These are phyloP conservation scores for Sporothrix dimorphospora DNA, from an alignment of 2,329 filamentous ascomycete genomes.

Conservation along the genomic window DNA sequence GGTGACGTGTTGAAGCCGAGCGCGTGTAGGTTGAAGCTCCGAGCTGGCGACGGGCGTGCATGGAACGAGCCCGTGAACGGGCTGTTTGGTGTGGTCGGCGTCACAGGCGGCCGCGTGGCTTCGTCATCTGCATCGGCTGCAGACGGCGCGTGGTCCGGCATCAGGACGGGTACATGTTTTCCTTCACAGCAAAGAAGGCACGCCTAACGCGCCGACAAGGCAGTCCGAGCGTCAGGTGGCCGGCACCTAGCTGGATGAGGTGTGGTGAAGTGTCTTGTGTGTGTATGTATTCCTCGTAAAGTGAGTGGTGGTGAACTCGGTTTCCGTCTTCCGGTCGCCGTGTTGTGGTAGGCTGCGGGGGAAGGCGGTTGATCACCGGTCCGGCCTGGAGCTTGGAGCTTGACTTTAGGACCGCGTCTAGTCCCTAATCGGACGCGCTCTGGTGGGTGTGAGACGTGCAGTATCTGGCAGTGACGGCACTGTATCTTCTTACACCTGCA, in stretches of 20 bases:
- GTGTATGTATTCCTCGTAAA: not conserved
- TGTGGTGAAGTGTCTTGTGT: not conserved
- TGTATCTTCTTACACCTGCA: not conserved
- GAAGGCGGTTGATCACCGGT: constrained; percentile 15
- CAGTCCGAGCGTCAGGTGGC: not conserved
- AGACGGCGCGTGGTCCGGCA: constrained; percentile 29
- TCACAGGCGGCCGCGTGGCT: not conserved
- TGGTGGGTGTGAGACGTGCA: not conserved
- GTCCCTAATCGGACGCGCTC: constrained; percentile 12
- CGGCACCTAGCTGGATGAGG: not conserved
- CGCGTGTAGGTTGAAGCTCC: constrained; percentile 38
- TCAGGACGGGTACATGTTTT: constrained; percentile 27
- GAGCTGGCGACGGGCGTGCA: constrained; percentile 24
- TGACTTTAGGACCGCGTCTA: constrained; percentile 12
- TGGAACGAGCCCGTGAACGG: constrained; percentile 33
- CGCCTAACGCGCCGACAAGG: not conserved
- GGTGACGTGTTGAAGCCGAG: constrained; percentile 39
- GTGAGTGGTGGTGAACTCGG: constrained; percentile 1
- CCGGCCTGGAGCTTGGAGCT: constrained; percentile 9
- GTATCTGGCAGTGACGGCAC: not conserved
- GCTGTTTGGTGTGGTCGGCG: constrained; percentile 30
- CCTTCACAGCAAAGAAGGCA: not conserved
- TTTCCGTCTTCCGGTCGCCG: constrained; percentile 15
- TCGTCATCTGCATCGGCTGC: constrained; percentile 6
- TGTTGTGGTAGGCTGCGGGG: constrained; percentile 1